phyloP scores from a whole-genome alignment of 129 eudicot genomes.

The Smallanthus sonchifolius region DNA sequence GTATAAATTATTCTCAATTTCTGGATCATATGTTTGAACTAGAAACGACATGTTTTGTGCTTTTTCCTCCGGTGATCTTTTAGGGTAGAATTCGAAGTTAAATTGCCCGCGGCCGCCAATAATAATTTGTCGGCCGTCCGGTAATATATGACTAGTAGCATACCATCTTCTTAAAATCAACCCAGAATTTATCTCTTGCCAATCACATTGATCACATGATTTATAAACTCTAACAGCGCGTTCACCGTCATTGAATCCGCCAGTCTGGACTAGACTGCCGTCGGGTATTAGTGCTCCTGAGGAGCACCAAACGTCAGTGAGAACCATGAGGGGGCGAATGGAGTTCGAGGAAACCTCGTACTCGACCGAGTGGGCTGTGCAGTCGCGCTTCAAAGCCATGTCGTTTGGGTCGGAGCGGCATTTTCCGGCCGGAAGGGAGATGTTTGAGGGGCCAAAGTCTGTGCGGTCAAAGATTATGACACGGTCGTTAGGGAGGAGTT shows the following conservation, averaged over 20 bases:
- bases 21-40: conserved; percentile 45
- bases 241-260: conserved; percentile 72
- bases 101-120: conserved; percentile 65
- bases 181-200: conserved; percentile 40
- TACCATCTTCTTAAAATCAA: conserved; percentile 58
- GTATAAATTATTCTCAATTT: conserved; percentile 61
- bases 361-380: conserved; percentile 80
- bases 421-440: conserved; percentile 44
- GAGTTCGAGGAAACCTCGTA: conserved; percentile 47
- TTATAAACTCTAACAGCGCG: conserved; percentile 38
- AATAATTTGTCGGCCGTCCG: conserved; percentile 60
- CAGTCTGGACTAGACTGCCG: conserved; percentile 57
- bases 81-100: conserved; percentile 68
- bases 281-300: conserved; percentile 51
- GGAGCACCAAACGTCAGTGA: conserved; percentile 73
- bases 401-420: conserved; percentile 48
- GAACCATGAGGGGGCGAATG: conserved; percentile 56
- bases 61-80: conserved; percentile 10
- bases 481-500: conserved; percentile 60
- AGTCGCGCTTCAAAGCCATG: conserved; percentile 35
- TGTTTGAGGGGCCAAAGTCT: conserved; percentile 62
- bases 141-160: conserved; percentile 56
- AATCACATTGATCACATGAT: conserved; percentile 52
- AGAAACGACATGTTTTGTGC: conserved; percentile 37
- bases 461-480: conserved; percentile 74